Percentiles rank a stretch among this genome's conserved stretches.
These are phyloP conservation scores for Lasiodiplodia theobromae DNA, from an alignment of 2,329 filamentous ascomycete genomes.

Conservation along the genomic window DNA sequence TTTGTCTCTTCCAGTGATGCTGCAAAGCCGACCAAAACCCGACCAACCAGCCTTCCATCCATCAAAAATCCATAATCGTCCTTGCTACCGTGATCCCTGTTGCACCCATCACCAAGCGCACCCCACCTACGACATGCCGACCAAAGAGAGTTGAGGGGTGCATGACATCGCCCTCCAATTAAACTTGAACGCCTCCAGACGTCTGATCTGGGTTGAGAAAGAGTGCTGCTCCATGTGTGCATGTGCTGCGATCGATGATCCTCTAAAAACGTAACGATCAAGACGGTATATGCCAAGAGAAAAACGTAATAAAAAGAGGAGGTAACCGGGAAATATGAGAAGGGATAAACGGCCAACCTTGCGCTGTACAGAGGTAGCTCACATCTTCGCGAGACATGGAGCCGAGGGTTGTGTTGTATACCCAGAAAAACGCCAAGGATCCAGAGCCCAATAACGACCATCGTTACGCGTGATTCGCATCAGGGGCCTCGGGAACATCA, in stretches of 20 bases:
- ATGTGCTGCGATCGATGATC: slow-evolving; percentile 1
- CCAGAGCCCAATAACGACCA: background rate
- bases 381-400: background rate
- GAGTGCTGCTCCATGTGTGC: background rate
- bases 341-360: slow-evolving; percentile 1
- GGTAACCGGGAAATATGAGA: background rate
- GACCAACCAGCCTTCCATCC: background rate
- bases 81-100: background rate
- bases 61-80: slow-evolving; percentile 1
- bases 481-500: background rate
- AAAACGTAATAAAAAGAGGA: background rate
- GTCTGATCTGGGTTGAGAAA: background rate
- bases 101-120: background rate
- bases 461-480: background rate
- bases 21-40: background rate
- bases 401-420: background rate
- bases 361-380: background rate
- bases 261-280: slow-evolving; percentile 7
- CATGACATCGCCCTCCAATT: background rate
- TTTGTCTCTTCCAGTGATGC: slow-evolving; percentile 2
- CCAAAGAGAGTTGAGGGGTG: slow-evolving; percentile 14
- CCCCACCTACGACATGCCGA: background rate
- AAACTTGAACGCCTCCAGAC: slow-evolving; percentile 1
- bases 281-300: slow-evolving; percentile 13
- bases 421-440: background rate